These are phyloP conservation scores for Biscogniauxia mediterranea DNA, from an alignment of 2,329 filamentous ascomycete species.

Conservation along the genomic window DNA sequence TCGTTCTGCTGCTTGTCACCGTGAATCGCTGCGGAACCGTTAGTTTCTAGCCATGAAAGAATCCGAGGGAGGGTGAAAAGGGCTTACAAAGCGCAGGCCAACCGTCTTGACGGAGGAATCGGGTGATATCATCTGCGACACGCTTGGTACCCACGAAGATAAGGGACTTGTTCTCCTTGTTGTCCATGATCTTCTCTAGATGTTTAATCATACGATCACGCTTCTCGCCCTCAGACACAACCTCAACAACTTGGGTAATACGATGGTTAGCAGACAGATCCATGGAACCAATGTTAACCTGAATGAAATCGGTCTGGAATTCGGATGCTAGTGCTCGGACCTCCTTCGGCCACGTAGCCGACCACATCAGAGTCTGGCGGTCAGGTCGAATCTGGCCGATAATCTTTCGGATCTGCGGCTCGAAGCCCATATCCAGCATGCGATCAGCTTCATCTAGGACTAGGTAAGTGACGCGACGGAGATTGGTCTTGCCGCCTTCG, in stretches of 20 bases:
- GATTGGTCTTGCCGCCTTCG: constrained; percentile 95
- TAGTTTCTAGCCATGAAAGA: constrained; percentile 35
- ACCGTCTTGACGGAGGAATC: constrained; percentile 94
- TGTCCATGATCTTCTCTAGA: constrained; percentile 95
- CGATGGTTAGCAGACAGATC: constrained; percentile 96
- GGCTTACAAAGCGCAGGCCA: constrained; percentile 93
- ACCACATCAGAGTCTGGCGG: constrained; percentile 99
- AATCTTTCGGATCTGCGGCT: constrained; percentile 99
- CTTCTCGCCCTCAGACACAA: constrained; percentile 95
- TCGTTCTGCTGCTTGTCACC: constrained; percentile 99
- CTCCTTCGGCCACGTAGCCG: constrained; percentile 98
- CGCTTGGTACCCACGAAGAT: constrained; percentile 95
- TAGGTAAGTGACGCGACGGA: constrained; percentile 95
- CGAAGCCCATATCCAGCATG: constrained; percentile 99
- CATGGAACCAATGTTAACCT: constrained; percentile 97
- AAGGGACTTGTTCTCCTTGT: constrained; percentile 90
- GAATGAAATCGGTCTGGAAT: constrained; percentile 93
- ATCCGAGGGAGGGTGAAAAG: constrained; percentile 42
- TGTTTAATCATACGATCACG: constrained; percentile 97
- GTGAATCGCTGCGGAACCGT: constrained; percentile 73
- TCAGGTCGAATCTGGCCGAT: constrained; percentile 96
- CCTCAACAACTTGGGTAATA: constrained; percentile 96
- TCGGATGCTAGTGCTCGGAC: constrained; percentile 88
- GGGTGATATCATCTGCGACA: constrained; percentile 95
- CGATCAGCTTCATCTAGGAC: constrained; percentile 98